Base-by-base conservation (phyloP, 192 early-diverging fungal species). In the Cetraspora pellucida region DNA sequence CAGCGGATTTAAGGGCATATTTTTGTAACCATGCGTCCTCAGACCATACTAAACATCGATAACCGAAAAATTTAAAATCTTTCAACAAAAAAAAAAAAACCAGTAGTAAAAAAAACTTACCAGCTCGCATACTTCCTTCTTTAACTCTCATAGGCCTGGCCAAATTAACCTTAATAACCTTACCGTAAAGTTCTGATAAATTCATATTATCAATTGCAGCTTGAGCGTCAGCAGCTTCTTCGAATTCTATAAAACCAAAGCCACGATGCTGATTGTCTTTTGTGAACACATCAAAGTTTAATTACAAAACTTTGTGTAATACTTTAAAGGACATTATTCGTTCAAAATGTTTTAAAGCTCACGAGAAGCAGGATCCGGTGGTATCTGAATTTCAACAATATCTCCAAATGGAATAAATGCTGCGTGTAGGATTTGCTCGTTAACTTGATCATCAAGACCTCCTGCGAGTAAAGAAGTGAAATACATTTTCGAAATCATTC, bases 351-450 rank as follows among this genome's bases (percentile, higher is more conserved):
- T 45, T 21, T 57, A 55, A 30, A 45, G 52, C 82, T 75, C 88
- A 91, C 91, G 85, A n/a, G 93, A 91, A 30, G 88, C 86, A 14
- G 90, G 87, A 83, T 97, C 95, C 11, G 87, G 85, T 3, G 96
- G 95, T 54, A 99, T 85, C 55, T 95, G 91, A 21, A 98, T 88
- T 63, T 91, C 88, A 14, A 93, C 88, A 76, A 99, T 93, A 54
- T 98, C 96, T 66, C 97, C 97, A 87, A 99, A 99, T 0, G 97
- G 95, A 50, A 98, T 87, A 81, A 99, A 98, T 0, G 95, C 95
- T 0, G 94, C 90, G 45, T 93, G 90, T 13, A 99, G 84, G 0
- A 91, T 89, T 60, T 92, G 79, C 23, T 93, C 89, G 8, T 90
- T 92, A 17, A 97, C 93, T 72, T 93, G 84, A 50, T 90, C 82